These are phyloP conservation scores for Populus simonii DNA, from an alignment of 345 rosid species.

Conservation along the genomic window DNA sequence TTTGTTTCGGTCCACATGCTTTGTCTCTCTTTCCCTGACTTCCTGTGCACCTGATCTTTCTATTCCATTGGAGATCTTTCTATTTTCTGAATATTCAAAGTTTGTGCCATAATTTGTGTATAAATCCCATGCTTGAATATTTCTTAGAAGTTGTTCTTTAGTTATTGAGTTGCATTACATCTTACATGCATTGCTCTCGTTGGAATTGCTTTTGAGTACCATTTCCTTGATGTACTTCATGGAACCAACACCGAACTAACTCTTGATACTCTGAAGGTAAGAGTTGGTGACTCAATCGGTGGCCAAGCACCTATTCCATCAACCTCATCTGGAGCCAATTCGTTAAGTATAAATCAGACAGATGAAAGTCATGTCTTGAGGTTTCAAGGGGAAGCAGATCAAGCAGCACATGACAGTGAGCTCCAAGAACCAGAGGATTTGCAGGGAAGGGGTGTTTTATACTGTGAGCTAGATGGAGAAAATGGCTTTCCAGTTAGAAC, in stretches of 20 bases:
- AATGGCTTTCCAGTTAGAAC: conserved; percentile 35
- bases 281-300: conserved; percentile 28
- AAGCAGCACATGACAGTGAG: conserved; percentile 20
- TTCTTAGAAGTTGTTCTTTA: too few species aligned
- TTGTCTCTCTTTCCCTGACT: neutral
- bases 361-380: conserved; percentile 6
- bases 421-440: conserved; percentile 30
- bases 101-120: too few species aligned
- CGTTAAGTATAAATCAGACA: conserved; percentile 5
- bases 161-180: too few species aligned
- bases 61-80: too few species aligned
- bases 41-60: neutral
- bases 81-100: too few species aligned
- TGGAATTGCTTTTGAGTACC: neutral
- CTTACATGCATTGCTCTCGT: too few species aligned
- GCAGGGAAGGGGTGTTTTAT: conserved; percentile 32
- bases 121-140: too few species aligned
- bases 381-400: conserved; percentile 18
- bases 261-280: conserved; percentile 26
- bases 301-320: conserved; percentile 12
- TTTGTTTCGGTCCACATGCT: too few species aligned
- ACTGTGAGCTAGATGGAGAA: conserved; percentile 33
- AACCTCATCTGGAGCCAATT: conserved; percentile 18
- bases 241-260: neutral
- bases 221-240: neutral